Conservation (phyloP, 1,139 yeast species). For the Saccharomyces pastorianus region DNA sequence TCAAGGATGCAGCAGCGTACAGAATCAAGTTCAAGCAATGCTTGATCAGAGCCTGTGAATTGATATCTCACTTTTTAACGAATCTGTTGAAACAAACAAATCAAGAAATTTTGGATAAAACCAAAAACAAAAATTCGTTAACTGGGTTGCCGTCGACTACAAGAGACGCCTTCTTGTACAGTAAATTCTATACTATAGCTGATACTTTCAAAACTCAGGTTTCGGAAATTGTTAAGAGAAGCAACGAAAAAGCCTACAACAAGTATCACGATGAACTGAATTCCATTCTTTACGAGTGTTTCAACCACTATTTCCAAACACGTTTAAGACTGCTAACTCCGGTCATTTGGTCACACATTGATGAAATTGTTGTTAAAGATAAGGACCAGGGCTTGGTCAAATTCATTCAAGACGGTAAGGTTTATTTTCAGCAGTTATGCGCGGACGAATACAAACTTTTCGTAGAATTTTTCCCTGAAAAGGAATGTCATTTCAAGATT, state of each 20-base stretch:
- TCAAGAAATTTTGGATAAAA: conserved; percentile 36
- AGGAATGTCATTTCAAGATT: conserved; percentile 18
- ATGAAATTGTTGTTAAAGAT: conserved; percentile 24
- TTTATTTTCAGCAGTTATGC: conserved; percentile 50
- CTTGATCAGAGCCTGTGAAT: conserved; percentile 70
- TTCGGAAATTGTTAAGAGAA: conserved; percentile 44
- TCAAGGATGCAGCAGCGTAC: conserved; percentile 65
- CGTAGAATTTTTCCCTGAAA: conserved; percentile 40
- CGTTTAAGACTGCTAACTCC: conserved; percentile 43
- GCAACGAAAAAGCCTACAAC: conserved; percentile 30
- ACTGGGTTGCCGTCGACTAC: conserved; percentile 33
- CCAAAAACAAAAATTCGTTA: conserved; percentile 7
- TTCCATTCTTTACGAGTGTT: conserved; percentile 45
- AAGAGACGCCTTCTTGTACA: conserved; percentile 50
- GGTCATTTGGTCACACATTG: conserved; percentile 36
- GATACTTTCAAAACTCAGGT: conserved; percentile 40
- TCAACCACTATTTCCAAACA: conserved; percentile 51
- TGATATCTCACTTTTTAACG: conserved; percentile 60
- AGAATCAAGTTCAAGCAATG: conserved; percentile 74
- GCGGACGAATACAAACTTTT: conserved; percentile 57
- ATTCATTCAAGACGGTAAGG: conserved; percentile 50
- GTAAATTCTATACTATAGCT: conserved; percentile 47
- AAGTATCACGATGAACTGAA: conserved; percentile 60
- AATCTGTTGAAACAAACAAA: conserved; percentile 45
- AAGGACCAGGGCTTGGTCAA: conserved; percentile 38